Percentiles rank a stretch among this genome's conserved stretches.
Conservation (phyloP, 2,329 filamentous ascomycete species). For the Phaeosphaeriaceae sp. region DNA sequence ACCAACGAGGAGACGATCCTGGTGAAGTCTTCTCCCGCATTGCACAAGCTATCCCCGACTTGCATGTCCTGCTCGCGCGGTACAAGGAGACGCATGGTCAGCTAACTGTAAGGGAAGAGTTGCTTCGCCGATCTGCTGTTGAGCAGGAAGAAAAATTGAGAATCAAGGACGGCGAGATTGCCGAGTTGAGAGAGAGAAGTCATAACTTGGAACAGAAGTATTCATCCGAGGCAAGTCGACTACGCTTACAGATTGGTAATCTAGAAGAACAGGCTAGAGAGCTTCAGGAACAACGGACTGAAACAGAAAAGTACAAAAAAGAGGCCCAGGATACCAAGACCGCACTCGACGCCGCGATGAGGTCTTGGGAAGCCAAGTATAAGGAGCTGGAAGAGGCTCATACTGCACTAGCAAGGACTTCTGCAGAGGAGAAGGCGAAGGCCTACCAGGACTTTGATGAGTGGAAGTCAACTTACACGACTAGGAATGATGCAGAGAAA, state of each 20-base stretch:
- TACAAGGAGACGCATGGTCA: constrained; percentile 60
- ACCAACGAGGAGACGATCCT: constrained; percentile 44
- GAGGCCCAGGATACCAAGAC: constrained; percentile 42
- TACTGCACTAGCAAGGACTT: constrained; percentile 46
- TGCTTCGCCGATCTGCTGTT: constrained; percentile 56
- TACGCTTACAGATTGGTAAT: constrained; percentile 58
- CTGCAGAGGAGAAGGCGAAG: constrained; percentile 44
- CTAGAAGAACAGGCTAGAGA: constrained; percentile 61
- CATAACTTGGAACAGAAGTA: constrained; percentile 57
- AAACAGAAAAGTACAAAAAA: constrained; percentile 52
- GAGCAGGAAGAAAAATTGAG: constrained; percentile 60
- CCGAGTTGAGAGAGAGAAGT: constrained; percentile 58
- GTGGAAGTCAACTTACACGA: constrained; percentile 47
- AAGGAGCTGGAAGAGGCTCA: constrained; percentile 51
- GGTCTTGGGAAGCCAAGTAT: constrained; percentile 52
- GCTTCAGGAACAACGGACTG: constrained; percentile 54
- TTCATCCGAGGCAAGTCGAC: constrained; percentile 57
- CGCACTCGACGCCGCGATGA: constrained; percentile 41
- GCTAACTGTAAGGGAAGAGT: constrained; percentile 56
- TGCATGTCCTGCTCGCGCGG: constrained; percentile 48
- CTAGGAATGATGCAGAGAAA: constrained; percentile 47
- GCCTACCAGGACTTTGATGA: constrained; percentile 51
- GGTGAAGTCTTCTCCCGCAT: constrained; percentile 49
- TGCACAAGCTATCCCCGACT: constrained; percentile 47
- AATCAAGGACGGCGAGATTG: constrained; percentile 61